A percentile compares a stretch with the other conserved stretches of the same genome.
phyloP scores from a whole-genome alignment of 176 grass and related monocot species.

The Oryza nivara region DNA sequence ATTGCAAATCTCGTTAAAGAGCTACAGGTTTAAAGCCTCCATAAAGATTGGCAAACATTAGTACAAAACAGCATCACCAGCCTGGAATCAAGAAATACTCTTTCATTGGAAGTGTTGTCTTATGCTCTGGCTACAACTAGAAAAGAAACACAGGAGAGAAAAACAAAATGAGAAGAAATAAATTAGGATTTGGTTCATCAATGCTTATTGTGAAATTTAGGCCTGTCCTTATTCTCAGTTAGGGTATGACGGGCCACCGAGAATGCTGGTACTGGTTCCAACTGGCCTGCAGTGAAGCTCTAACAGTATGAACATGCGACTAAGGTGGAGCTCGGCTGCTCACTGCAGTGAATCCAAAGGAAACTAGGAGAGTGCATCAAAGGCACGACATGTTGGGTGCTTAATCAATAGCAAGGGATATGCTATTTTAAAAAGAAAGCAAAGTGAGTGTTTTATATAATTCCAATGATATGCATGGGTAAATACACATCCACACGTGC shows the following conservation, averaged over 20 bases:
- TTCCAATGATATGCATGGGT: neutral
- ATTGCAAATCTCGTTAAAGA: neutral
- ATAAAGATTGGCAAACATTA: neutral
- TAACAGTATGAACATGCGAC: neutral
- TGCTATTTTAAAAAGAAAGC: too few relatives aligned
- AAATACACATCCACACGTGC: neutral
- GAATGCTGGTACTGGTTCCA: neutral
- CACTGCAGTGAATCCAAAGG: neutral
- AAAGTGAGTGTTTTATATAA: neutral
- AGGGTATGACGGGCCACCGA: neutral
- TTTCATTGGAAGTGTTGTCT: neutral
- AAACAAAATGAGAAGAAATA: neutral
- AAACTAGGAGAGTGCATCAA: neutral
- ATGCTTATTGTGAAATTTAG: neutral
- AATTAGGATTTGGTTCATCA: neutral
- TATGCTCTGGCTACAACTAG: neutral
- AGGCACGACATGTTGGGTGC: neutral
- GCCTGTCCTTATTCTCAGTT: neutral
- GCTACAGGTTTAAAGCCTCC: neutral
- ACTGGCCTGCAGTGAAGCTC: neutral
- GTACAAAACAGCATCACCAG: neutral
- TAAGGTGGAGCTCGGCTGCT: neutral
- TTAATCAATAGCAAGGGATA: neutral
- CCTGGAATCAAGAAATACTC: neutral
- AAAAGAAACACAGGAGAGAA: neutral